Conservation (phyloP, 169 alveolate species). For the Plasmodium falciparum region DNA sequence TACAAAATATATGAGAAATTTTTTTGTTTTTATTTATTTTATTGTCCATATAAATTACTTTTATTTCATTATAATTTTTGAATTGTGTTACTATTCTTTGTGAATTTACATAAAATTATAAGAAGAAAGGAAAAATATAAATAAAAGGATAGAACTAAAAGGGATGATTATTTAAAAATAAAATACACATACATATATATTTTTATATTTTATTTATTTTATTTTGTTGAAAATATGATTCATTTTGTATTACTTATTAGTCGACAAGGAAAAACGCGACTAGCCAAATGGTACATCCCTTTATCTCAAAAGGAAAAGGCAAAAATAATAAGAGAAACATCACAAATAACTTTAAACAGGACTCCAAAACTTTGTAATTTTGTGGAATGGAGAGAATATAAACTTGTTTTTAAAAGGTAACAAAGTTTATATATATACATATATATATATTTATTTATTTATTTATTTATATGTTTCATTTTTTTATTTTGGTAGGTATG, state of each 20-base stretch:
- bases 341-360: constrained; percentile 93
- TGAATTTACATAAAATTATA: no score
- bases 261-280: constrained; percentile 97
- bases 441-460: not conserved
- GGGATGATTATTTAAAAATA: no score
- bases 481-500: constrained; percentile 90
- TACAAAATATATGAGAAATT: no score
- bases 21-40: no score
- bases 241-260: constrained; percentile 95
- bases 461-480: not conserved
- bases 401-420: constrained; percentile 95
- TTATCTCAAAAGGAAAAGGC: constrained; percentile 88
- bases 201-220: not conserved
- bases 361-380: constrained; percentile 96
- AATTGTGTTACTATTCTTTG: no score
- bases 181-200: no score
- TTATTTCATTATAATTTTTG: no score
- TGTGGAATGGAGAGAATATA: constrained; percentile 97
- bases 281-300: constrained; percentile 95
- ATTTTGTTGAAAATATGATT: constrained; percentile 89
- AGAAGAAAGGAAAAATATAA: no score
- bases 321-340: constrained; percentile 91
- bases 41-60: no score
- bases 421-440: not conserved
- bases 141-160: no score